Conservation (phyloP, 2,329 filamentous ascomycete genomes). For the Neofusicoccum cordaticola region DNA sequence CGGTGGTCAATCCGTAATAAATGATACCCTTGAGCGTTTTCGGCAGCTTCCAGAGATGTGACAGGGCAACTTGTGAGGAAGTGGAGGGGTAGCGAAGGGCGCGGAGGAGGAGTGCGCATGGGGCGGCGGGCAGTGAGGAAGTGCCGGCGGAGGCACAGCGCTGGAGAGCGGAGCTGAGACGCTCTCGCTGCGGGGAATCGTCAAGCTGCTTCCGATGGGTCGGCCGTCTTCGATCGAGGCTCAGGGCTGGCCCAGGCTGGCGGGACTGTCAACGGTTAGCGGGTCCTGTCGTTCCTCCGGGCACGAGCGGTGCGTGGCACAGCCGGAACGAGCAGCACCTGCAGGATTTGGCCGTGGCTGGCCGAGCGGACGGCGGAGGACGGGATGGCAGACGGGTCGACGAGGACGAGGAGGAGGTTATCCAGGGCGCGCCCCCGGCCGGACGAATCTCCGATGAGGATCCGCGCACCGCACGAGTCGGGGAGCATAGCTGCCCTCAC, state of each 20-base stretch:
- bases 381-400: neutral
- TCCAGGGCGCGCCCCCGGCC: neutral
- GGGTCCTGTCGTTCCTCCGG: neutral
- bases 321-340: neutral
- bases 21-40: neutral
- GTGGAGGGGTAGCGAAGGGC: neutral
- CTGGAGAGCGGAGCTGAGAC: too few species aligned
- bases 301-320: neutral
- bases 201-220: neutral
- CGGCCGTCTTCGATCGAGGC: neutral
- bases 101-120: neutral
- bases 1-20: slow-evolving; percentile 19
- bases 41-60: neutral
- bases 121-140: neutral
- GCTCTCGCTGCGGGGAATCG: neutral
- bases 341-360: neutral
- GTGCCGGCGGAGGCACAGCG: too few species aligned
- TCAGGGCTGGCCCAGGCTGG: neutral
- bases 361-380: neutral
- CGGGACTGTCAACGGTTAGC: neutral
- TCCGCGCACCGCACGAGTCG: slow-evolving; percentile 6
- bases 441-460: slow-evolving; percentile 4
- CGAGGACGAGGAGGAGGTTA: neutral
- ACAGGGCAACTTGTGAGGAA: neutral
- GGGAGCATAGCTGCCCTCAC: neutral